These are phyloP conservation scores for Leccinellum luteum DNA, from an alignment of 768 basidiomycete genomes.

Conservation along the genomic window DNA sequence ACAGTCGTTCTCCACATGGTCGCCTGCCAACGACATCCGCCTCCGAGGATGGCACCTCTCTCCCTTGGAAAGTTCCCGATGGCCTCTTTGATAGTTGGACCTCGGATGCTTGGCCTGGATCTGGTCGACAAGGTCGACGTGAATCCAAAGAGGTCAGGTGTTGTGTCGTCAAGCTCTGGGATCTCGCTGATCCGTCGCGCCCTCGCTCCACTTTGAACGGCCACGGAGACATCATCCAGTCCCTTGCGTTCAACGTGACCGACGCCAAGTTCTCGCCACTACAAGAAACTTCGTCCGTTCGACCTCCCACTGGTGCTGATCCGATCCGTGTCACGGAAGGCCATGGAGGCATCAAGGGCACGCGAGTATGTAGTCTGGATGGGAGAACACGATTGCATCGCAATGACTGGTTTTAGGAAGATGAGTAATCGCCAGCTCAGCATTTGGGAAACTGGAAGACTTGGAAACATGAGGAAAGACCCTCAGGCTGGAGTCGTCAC, in stretches of 20 bases:
- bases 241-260: slow-evolving; percentile 74
- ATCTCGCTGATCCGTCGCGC: slow-evolving; percentile 71
- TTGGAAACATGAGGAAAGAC: slow-evolving; percentile 80
- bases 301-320: slow-evolving; percentile 80
- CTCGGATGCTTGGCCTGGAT: slow-evolving; percentile 74
- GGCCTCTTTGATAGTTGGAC: slow-evolving; percentile 81
- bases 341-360: slow-evolving; percentile 91
- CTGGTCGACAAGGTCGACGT: slow-evolving; percentile 80
- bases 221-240: slow-evolving; percentile 87
- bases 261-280: slow-evolving; percentile 82
- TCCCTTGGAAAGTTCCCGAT: slow-evolving; percentile 83
- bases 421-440: slow-evolving; percentile 92
- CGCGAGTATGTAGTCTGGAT: slow-evolving; percentile 87
- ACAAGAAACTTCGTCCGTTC: slow-evolving; percentile 89
- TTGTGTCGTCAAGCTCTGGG: slow-evolving; percentile 91
- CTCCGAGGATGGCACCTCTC: slow-evolving; percentile 91
- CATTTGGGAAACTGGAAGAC: slow-evolving; percentile 83
- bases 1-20: slow-evolving; percentile 23
- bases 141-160: slow-evolving; percentile 84
- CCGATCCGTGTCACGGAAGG: slow-evolving; percentile 82
- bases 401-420: slow-evolving; percentile 91
- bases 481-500: slow-evolving; percentile 82
- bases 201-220: slow-evolving; percentile 61
- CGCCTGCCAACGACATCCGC: slow-evolving; percentile 93
- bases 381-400: slow-evolving; percentile 85